Evolutionary conservation across 192 early-diverging fungal species (phyloP).

Genomic region (Linnemannia zychae): DNA sequence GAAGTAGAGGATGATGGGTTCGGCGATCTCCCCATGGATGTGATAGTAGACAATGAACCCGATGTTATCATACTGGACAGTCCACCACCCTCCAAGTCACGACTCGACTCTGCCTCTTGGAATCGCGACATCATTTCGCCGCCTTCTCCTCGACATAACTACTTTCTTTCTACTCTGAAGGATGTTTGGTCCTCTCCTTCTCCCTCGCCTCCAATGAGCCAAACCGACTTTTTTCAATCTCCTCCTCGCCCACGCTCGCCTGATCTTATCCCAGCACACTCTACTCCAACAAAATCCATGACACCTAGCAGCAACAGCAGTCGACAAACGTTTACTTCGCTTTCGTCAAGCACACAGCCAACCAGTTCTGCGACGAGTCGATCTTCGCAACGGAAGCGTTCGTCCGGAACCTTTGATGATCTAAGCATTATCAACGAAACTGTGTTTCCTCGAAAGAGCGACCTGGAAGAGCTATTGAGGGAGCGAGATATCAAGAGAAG

Average conservation of each 20-base stretch:
- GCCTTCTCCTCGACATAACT: conserved; percentile 6
- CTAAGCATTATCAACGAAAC: neutral
- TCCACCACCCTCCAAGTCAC: neutral
- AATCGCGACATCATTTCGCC: neutral
- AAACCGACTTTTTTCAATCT: conserved; percentile 21
- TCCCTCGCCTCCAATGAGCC: conserved; percentile 28
- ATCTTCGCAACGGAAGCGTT: neutral
- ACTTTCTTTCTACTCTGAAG: conserved; percentile 35
- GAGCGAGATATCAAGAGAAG: neutral
- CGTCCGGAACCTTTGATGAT: neutral
- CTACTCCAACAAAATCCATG: neutral
- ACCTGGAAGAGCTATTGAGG: neutral
- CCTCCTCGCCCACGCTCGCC: conserved; percentile 45
- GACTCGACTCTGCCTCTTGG: conserved; percentile 26
- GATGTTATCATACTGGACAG: neutral
- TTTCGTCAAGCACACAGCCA: neutral
- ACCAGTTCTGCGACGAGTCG: neutral
- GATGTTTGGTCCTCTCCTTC: conserved; percentile 54
- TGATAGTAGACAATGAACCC: neutral
- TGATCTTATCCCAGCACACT: neutral
- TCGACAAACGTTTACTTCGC: neutral
- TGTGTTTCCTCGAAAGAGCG: neutral
- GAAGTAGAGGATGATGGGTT: neutral
- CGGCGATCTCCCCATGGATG: neutral
- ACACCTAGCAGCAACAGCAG: neutral